Evolutionary conservation across 108 stramenopile genomes (phyloP), one percentile per base, ranked within the genome.

Genomic region (Fragilaria crotonensis): DNA sequence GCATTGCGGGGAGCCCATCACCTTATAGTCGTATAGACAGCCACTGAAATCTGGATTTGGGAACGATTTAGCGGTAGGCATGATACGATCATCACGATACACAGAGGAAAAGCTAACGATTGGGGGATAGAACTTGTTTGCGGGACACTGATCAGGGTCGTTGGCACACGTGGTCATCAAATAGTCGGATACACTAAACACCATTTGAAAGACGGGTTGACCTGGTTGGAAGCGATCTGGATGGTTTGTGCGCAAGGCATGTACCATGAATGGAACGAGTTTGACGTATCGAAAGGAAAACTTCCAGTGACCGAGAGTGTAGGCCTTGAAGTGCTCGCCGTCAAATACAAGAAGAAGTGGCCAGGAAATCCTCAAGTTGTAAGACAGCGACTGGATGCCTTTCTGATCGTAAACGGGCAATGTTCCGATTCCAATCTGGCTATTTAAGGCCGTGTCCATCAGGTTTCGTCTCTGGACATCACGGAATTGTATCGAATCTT

Each of bases 171-270:
- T 4, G 5, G 28, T 28, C 14, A 18, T 30, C 27, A 22, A 18
- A 29, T 18, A 27, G n/a, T 29, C 28, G 5, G 53, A 27, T 7
- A 30, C 7, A 17, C 26, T 29, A 41, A 45, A 58, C 19, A 58
- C 14, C 5, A 58, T 9, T 23, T 58, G 57, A 46, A 58, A 58
- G 5, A 27, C 7, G 17, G 44, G 57, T 22, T 58, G 33, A 7
- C 57, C 57, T 14, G 18, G 33, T 25, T 41, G 44, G 28, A 58
- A 58, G n/a, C 57, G 57, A 5, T 41, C 44, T 18, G 41, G 41
- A 45, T 14, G 25, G 14, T 58, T 17, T 5, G 5, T n/a, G 5
- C 23, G n/a, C 45, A 58, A 25, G 5, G 57, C 33, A 45, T 58
- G 41, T 7, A 45, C 57, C 14, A 54, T 9, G 4, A 54, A 19